These are phyloP conservation scores for Xylariaceae sp. DNA, from an alignment of 2,329 filamentous ascomycete genomes.

Conservation along the genomic window DNA sequence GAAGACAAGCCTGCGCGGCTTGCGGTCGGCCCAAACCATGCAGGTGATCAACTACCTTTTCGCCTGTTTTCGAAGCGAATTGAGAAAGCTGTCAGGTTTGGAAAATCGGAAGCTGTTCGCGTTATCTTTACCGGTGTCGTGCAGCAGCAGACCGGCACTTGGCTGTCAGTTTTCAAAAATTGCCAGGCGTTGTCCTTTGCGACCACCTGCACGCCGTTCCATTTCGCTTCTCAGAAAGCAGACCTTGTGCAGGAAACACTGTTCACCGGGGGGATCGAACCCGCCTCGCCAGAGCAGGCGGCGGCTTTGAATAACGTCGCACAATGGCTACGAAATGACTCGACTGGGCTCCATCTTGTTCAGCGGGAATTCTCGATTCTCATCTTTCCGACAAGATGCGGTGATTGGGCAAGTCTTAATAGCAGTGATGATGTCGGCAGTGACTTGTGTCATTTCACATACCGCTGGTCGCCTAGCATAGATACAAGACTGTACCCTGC, in stretches of 20 bases:
- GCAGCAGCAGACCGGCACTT: conserved; percentile 8
- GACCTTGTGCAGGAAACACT: conserved; percentile 18
- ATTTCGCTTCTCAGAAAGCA: conserved; percentile 20
- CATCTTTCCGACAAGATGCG: conserved; percentile 25
- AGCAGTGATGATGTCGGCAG: conserved; percentile 7
- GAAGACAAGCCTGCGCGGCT: conserved; percentile 16
- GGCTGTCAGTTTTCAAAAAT: conserved; percentile 25
- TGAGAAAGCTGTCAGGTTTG: conserved; percentile 25
- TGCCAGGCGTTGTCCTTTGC: conserved; percentile 23
- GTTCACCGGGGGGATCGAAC: conserved; percentile 22
- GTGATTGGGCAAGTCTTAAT: conserved; percentile 23
- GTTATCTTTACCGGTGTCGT: conserved; percentile 19
- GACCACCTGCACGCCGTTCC: conserved; percentile 23
- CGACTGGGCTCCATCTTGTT: conserved; percentile 26
- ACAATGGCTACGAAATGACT: conserved; percentile 18
- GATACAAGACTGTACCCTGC: conserved; percentile 23
- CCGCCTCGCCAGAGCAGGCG: conserved; percentile 12
- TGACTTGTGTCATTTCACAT: conserved; percentile 27
- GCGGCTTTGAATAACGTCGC: conserved; percentile 22
- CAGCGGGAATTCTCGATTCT: conserved; percentile 28
- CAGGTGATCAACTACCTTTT: conserved; percentile 11
- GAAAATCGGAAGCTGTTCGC: conserved; percentile 20
- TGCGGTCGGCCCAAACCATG: conserved; percentile 26
- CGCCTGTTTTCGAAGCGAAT: conserved; percentile 19
- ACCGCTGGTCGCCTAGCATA: conserved; percentile 11